Percentiles rank a stretch among this genome's conserved stretches.
These are phyloP conservation scores for Schizochytrium sp. DNA, from an alignment of 108 stramenopile genomes.

Conservation along the genomic window DNA sequence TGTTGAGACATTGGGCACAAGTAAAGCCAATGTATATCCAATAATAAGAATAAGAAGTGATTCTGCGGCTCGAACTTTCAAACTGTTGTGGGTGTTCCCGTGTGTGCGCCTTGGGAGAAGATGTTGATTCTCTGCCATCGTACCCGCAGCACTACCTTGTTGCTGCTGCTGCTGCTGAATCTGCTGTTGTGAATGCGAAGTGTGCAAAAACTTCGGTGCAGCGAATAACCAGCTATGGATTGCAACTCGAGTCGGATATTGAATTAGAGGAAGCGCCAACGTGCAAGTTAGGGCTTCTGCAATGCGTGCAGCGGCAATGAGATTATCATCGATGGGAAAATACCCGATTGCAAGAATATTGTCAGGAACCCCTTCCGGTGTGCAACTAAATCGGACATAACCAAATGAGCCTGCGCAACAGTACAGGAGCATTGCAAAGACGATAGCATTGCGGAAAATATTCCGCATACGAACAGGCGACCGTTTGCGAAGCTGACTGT, in stretches of 20 bases:
- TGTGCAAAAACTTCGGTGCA: conserved; percentile 4
- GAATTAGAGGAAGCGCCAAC: conserved; percentile 50
- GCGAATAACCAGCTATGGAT: conserved; percentile 47
- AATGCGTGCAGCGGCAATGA: conserved; percentile 45
- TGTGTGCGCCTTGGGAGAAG: background rate
- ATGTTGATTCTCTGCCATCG: background rate
- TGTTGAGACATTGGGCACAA: conserved; percentile 55
- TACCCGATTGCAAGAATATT: conserved; percentile 49
- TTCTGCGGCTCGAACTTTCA: background rate
- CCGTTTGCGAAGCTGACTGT: conserved; percentile 48
- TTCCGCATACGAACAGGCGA: conserved; percentile 39
- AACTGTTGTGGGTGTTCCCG: background rate
- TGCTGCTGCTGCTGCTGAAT: background rate
- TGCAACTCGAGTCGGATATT: conserved; percentile 49
- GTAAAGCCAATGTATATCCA: conserved; percentile 13
- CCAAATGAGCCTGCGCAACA: conserved; percentile 43
- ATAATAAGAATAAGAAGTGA: background rate
- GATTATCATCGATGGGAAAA: conserved; percentile 37
- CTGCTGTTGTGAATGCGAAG: background rate
- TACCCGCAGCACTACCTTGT: background rate
- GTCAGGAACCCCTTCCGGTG: conserved; percentile 24
- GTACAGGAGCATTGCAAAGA: conserved; percentile 55
- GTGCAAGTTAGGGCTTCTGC: conserved; percentile 54
- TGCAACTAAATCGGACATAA: conserved; percentile 46
- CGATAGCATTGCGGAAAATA: conserved; percentile 54